phyloP scores from a whole-genome alignment of 2,329 filamentous ascomycete species.

The Ustulina deusta region DNA sequence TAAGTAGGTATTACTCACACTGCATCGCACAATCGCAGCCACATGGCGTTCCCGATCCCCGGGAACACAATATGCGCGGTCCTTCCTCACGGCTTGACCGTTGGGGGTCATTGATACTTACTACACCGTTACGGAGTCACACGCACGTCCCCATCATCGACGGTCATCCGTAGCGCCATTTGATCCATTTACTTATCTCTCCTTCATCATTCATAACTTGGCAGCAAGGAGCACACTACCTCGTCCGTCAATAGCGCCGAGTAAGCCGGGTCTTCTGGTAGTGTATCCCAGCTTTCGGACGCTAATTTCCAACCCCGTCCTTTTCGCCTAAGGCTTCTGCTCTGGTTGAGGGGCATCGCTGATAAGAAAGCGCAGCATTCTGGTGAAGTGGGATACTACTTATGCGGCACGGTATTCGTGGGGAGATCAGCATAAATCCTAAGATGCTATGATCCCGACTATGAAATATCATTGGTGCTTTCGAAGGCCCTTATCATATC shows the following conservation, averaged over 20 bases:
- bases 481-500: background rate
- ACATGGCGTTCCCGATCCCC: slow-evolving; percentile 27
- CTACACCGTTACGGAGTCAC: slow-evolving; percentile 11
- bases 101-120: slow-evolving; percentile 7
- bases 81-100: slow-evolving; percentile 26
- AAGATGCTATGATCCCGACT: background rate
- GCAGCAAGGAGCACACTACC: background rate
- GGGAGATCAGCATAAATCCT: background rate
- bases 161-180: background rate
- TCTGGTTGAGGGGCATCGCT: background rate
- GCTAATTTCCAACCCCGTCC: slow-evolving; percentile 3
- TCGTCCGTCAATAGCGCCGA: slow-evolving; percentile 23
- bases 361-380: slow-evolving; percentile 3
- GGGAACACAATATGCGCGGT: slow-evolving; percentile 30
- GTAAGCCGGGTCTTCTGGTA: slow-evolving; percentile 3
- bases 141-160: background rate
- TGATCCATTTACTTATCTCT: slow-evolving; percentile 2
- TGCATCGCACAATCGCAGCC: slow-evolving; percentile 19
- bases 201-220: background rate
- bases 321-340: slow-evolving; percentile 2
- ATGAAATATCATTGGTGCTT: background rate
- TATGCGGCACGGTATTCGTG: background rate
- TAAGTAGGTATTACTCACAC: background rate
- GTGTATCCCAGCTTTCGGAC: slow-evolving; percentile 1
- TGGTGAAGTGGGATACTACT: background rate